Conservation (phyloP, 257 asterid species). For the Jaltomata sinuosa region DNA sequence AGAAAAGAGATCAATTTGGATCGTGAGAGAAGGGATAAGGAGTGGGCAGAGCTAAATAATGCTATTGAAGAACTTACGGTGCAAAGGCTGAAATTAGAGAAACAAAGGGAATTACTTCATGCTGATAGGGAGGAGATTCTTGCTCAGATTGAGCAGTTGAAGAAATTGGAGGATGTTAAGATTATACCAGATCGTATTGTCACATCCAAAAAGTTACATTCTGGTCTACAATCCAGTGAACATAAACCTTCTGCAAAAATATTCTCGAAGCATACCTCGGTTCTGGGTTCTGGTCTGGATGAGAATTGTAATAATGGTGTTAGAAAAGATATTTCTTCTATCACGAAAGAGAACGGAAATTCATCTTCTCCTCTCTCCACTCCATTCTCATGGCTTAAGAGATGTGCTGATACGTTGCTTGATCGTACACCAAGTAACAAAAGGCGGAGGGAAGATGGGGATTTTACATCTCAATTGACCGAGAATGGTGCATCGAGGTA, state of each 20-base stretch:
- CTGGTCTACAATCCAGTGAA: slow-evolving; percentile 28
- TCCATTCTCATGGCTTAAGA: slow-evolving; percentile 80
- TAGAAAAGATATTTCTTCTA: slow-evolving; percentile 18
- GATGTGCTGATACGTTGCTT: slow-evolving; percentile 81
- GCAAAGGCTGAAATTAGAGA: slow-evolving; percentile 86
- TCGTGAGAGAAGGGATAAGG: slow-evolving; percentile 71
- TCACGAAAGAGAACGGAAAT: slow-evolving; percentile 25
- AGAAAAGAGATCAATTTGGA: slow-evolving; percentile 65
- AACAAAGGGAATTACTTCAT: slow-evolving; percentile 76
- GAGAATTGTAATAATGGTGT: slow-evolving; percentile 30
- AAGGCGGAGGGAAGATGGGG: slow-evolving; percentile 49
- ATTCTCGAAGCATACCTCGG: slow-evolving; percentile 19
- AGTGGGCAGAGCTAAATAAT: slow-evolving; percentile 72
- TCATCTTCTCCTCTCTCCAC: slow-evolving; percentile 61
- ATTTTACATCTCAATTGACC: slow-evolving; percentile 17
- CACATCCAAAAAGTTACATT: slow-evolving; percentile 33
- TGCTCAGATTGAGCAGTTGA: slow-evolving; percentile 62
- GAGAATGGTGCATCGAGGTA: slow-evolving; percentile 15
- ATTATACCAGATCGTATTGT: slow-evolving; percentile 55
- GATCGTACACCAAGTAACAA: slow-evolving; percentile 62
- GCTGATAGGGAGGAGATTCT: slow-evolving; percentile 82
- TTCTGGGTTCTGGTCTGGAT: slow-evolving; percentile 19
- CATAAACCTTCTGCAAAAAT: slow-evolving; percentile 24
- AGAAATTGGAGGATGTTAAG: slow-evolving; percentile 67
- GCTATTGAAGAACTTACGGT: slow-evolving; percentile 71